Percentiles rank a stretch among this genome's conserved stretches.
These are phyloP conservation scores for Coriolopsis trogii DNA, from an alignment of 1,284 basidiomycete species.

Conservation along the genomic window DNA sequence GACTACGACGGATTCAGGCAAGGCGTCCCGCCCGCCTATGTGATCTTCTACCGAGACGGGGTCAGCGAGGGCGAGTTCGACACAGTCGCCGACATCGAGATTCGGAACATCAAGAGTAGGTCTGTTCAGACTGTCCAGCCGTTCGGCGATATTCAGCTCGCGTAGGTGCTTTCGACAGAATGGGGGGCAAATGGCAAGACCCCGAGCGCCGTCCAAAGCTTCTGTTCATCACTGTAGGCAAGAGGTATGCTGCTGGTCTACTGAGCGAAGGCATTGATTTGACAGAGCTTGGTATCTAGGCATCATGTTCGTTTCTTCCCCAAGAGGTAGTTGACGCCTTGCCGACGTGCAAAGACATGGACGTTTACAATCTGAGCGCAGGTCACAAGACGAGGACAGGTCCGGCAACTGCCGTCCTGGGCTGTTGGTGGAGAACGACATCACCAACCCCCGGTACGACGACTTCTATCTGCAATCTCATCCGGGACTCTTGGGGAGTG, in stretches of 20 bases:
- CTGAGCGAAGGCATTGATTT: not conserved
- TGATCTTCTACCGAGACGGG: slow-evolving; percentile 66
- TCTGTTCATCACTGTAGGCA: slow-evolving; percentile 55
- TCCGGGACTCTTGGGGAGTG: slow-evolving; percentile 37
- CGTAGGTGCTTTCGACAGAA: slow-evolving; percentile 4
- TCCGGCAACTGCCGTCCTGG: slow-evolving; percentile 53
- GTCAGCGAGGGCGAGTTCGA: slow-evolving; percentile 65
- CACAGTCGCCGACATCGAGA: slow-evolving; percentile 46
- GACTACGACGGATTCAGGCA: not conserved
- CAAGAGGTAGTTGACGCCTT: slow-evolving; percentile 2
- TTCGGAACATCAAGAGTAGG: slow-evolving; percentile 47
- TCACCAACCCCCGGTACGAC: slow-evolving; percentile 43
- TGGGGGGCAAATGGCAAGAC: slow-evolving; percentile 1
- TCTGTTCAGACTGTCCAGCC: not conserved
- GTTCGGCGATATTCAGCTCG: not conserved
- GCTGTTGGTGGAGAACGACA: slow-evolving; percentile 47
- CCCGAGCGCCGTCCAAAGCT: slow-evolving; percentile 27
- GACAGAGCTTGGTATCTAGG: slow-evolving; percentile 23
- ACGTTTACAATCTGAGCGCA: not conserved
- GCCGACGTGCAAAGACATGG: not conserved
- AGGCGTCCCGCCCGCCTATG: slow-evolving; percentile 26
- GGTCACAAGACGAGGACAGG: slow-evolving; percentile 34
- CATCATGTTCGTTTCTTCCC: slow-evolving; percentile 57
- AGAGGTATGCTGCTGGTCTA: slow-evolving; percentile 39
- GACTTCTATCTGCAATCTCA: slow-evolving; percentile 67